These are phyloP conservation scores for Pleurotus djamor DNA, from an alignment of 768 basidiomycete species.

Conservation along the genomic window DNA sequence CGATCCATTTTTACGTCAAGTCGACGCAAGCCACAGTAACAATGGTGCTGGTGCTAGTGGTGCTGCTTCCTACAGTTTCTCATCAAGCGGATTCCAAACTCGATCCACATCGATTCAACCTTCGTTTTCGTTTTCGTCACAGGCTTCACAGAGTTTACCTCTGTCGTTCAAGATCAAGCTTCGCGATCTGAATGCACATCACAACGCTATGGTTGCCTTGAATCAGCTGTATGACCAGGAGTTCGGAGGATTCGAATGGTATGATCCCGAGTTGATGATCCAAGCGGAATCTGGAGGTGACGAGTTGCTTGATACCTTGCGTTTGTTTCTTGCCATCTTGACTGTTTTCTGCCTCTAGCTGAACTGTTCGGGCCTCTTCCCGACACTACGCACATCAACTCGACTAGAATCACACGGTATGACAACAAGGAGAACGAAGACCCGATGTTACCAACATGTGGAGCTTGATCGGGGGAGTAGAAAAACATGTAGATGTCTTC, in stretches of 20 bases:
- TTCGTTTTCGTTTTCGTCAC: background rate
- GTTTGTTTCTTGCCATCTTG: background rate
- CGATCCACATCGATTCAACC: background rate
- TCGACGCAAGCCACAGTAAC: background rate
- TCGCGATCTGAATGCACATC: conserved; percentile 2
- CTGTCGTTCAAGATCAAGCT: conserved; percentile 1
- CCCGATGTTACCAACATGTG: too few relatives aligned
- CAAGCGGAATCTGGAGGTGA: background rate
- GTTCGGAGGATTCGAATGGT: background rate
- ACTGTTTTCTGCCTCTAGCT: too few relatives aligned
- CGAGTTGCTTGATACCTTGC: background rate
- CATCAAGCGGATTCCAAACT: conserved; percentile 2
- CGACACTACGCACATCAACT: too few relatives aligned
- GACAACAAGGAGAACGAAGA: too few relatives aligned
- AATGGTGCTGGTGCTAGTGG: background rate
- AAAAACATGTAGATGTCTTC: too few relatives aligned
- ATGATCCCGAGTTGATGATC: background rate
- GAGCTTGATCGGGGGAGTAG: too few relatives aligned
- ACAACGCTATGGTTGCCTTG: background rate
- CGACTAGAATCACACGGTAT: too few relatives aligned
- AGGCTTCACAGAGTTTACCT: background rate
- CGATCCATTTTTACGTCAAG: too few relatives aligned
- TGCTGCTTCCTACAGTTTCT: background rate
- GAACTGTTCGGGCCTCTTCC: too few relatives aligned
- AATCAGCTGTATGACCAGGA: background rate